Evolutionary conservation across 345 rosid species (phyloP), one percentile per base, ranked within the genome.

Genomic region (Populus euphratica): DNA sequence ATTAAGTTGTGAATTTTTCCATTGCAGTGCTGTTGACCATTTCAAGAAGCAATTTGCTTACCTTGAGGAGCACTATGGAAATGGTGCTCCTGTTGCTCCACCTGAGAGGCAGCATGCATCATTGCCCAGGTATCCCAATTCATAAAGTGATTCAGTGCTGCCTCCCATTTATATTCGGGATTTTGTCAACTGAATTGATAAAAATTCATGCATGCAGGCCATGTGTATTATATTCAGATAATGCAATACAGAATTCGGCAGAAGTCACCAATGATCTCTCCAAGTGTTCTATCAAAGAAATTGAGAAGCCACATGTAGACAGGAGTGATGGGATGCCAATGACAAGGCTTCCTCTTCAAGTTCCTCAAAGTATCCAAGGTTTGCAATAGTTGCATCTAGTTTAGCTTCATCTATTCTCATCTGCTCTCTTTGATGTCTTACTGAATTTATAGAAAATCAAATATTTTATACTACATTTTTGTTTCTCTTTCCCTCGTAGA

Each of bases 31-130:
- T 4, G 98, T 93, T 69, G 98, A 94, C 68, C 98, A 94, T 89
- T 94, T 94, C 78, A 93, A 94, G 87, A 94, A 94, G 89, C 98
- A 94, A 74, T 94, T 94, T 88, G 94, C 98, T 63, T 93, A 70
- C 87, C 97, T 93, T 5, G 98, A 94, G 86, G 98, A 94, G 85
- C 97, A 93, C 83, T 93, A 93, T 76, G 94, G 88, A 82, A 95
- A 93, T 76, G 93, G 97, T 77, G 83, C 91, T 69, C 82, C 92
- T 78, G 97, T 79, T 81, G 77, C 87, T 78, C 94, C 99, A 64
- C 98, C 87, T 0, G 98, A 93, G 85, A 91, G 99, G 85, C 98
- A 93, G 78, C 99, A 93, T 78, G 93, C 98, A 78, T 96, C 99
- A 23, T 86, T 96, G 81, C 99, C 99, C 61, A 91, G 99, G 99